Base-by-base conservation (phyloP, 2,329 filamentous ascomycete genomes). In the Ophidiomyces ophidiicola region DNA sequence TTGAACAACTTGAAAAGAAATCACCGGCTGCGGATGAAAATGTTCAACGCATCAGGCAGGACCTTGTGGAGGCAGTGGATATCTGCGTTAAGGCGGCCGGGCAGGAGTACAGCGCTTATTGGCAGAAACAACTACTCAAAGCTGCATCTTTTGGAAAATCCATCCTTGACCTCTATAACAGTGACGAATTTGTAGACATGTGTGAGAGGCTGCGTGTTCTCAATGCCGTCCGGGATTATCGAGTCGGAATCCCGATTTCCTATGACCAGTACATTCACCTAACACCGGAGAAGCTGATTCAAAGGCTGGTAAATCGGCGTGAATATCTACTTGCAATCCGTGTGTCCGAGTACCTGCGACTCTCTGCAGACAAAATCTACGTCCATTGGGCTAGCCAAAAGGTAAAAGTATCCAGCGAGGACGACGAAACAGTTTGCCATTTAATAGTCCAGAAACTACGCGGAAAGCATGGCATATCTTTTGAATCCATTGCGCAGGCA, bases 161-260 rank as follows among this genome's bases (percentile, higher is more conserved):
- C 0, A 90, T 96, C 0, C 71, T 98, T 3, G 90, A 96, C 52
- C 78, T 96, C 8, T 98, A 96, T 63, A 94, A 90, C 60, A 94
- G 87, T 54, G 90, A 98, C 54, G 88, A 98, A 48, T 98, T 96
- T 61, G 90, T 98, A 39, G 88, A 96, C 46, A 96, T 94, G 80
- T 94, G 86, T 50, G 88, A 98, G 59, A 90, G 80, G 1, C 65
- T 98, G 11, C 80, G 90, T 11, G 87, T 98, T 0, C 69, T 98
- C 33, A 96, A 94, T 52, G 88, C 88, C 5, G 82, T 88, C 8
- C 78, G 90, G 36, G 92, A 82, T 58, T 96, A 90, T 56, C 82
- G 92, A 52, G 74, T 96, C 38, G 90, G 90, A 2, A 67, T 98
- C 15, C 86, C 88, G 0, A 60, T 98, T 3, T 93, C 87, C 3